Conservation (phyloP, 495 filamentous ascomycete genomes). For the Aspergillus leporis region DNA sequence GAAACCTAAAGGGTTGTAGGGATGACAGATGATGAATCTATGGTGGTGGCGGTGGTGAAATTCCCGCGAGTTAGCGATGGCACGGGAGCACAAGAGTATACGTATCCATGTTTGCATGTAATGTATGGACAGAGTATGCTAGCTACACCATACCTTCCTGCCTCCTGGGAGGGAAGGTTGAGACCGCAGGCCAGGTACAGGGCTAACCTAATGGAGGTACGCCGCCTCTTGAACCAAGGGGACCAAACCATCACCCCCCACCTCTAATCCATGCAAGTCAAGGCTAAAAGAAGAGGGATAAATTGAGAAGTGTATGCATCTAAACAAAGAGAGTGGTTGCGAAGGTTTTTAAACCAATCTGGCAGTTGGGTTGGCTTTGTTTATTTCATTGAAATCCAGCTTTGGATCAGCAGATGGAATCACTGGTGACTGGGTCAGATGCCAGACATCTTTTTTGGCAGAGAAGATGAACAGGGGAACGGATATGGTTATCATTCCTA, state of each 20-base stretch:
- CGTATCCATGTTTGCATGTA: not conserved
- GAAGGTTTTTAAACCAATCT: not conserved
- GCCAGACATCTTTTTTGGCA: not conserved
- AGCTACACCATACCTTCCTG: not conserved
- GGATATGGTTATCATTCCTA: not conserved
- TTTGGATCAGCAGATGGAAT: not conserved
- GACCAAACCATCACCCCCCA: not conserved
- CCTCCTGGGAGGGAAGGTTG: not conserved
- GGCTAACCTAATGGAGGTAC: not conserved
- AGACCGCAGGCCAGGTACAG: constrained; percentile 1
- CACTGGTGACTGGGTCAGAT: not conserved
- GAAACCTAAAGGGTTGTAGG: not conserved
- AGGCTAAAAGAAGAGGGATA: not conserved
- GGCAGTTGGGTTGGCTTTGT: constrained; percentile 3
- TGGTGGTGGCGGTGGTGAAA: constrained; percentile 1
- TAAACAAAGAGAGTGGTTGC: not conserved
- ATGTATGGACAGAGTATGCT: not conserved
- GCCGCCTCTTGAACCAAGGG: not conserved
- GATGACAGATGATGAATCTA: constrained; percentile 3
- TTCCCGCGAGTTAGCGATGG: not conserved
- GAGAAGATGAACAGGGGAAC: not conserved
- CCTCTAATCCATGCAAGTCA: not conserved
- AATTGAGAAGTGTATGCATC: not conserved
- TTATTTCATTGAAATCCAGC: not conserved
- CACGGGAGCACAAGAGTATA: not conserved